Base-by-base conservation (phyloP, 2,329 filamentous ascomycete genomes). In the Phialophora verrucosa region DNA sequence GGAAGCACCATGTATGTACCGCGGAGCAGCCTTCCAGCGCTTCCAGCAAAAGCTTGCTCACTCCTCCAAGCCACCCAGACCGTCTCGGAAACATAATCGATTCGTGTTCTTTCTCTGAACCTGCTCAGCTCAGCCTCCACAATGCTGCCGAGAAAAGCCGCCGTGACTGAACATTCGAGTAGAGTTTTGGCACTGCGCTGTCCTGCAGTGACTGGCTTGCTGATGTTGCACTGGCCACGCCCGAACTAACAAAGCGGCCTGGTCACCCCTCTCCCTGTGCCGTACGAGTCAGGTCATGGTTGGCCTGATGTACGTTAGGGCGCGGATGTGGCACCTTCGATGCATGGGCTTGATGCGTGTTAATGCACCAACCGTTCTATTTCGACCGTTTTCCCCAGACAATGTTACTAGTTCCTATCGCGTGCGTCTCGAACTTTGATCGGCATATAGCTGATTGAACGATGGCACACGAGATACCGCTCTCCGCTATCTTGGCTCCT, bases 111-210 rank as follows among this genome's bases (percentile, higher is more conserved):
- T 17, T 14, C 20, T 55, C 20, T 65, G 51, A 59, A 29, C 14
- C 20, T 62, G 51, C 32, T 66, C 58, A 62, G 63, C 63, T 66
- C 63, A 66, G 63, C 63, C 59, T 66, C 63, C 58, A 38, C 53
- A 61, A 29, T 35, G 38, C 44, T 61, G 58, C 63, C 63, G 58
- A 38, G 42, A 12, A 23, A 14, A 35, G 62, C 56, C 62, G 55
- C 49, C 47, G 50, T 55, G 32, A 55, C 44, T 17, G 42, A 20
- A 53, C 31, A 12, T n/a, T 65, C 35, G 57, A 47, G 29, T 55
- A 29, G 53, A 31, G 53, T 55, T 53, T 55, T n/a, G 53, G 53
- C 29, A 31, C 27, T 10, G 53, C 11, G 25, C 32, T 32, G 50
- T 23, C n/a, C 11, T 25, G 55, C 59, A 32, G 59, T 66, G 58